Evolutionary conservation across 2,329 filamentous ascomycete genomes (phyloP).

Genomic region (Hirsutella rhossiliensis): DNA sequence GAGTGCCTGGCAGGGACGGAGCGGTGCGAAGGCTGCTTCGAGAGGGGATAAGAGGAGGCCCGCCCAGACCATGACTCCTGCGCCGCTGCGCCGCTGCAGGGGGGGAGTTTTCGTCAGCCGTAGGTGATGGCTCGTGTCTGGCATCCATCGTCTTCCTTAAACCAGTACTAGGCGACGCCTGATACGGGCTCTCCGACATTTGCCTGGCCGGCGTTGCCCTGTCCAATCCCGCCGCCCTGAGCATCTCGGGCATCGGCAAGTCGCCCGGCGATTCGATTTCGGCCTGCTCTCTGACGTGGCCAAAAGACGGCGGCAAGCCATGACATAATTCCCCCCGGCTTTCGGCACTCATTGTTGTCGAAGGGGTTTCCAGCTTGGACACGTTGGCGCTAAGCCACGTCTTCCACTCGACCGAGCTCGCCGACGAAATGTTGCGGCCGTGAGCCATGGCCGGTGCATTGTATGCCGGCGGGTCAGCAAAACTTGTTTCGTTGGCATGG

Average conservation of each 20-base stretch:
- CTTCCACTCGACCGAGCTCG: constrained; percentile 43
- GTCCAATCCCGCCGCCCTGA: not conserved
- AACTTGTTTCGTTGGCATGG: constrained; percentile 5
- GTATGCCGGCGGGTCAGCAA: constrained; percentile 3
- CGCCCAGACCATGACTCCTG: not conserved
- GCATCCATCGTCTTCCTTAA: not conserved
- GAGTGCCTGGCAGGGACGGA: constrained; percentile 13
- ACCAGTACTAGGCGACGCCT: not conserved
- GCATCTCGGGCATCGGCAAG: not conserved
- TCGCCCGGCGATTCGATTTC: constrained; percentile 29
- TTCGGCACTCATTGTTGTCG: constrained; percentile 5
- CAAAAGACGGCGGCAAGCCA: constrained; percentile 8
- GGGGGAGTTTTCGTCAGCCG: constrained; percentile 6
- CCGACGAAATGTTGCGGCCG: constrained; percentile 25
- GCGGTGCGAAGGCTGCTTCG: constrained; percentile 10
- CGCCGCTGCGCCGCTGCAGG: not conserved
- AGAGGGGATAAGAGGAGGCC: constrained; percentile 3
- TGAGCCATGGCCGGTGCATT: constrained; percentile 6
- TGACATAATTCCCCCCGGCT: not conserved
- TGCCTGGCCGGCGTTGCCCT: not conserved
- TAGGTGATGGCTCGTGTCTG: not conserved
- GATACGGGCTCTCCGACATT: not conserved
- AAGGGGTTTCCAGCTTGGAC: constrained; percentile 28
- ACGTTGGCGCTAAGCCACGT: constrained; percentile 40
- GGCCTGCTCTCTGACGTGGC: constrained; percentile 36